Conservation (phyloP, 1,284 basidiomycete species). For the Schizophyllum amplum region DNA sequence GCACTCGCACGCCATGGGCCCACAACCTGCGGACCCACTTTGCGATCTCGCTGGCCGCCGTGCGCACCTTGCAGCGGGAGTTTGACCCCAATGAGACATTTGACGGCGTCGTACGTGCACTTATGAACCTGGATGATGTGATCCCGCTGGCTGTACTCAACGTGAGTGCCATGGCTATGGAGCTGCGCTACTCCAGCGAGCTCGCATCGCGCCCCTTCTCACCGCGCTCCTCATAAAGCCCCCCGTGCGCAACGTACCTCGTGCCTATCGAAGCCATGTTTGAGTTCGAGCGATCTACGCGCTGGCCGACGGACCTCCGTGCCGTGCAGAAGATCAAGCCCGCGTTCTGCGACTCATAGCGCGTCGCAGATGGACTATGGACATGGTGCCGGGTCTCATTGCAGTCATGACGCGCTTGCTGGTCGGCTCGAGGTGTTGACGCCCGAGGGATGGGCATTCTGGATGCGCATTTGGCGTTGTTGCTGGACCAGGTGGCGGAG, state of each 20-base stretch:
- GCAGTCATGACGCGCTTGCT: slow-evolving; percentile 43
- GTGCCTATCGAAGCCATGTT: slow-evolving; percentile 69
- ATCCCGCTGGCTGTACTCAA: slow-evolving; percentile 79
- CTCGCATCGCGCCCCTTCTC: slow-evolving; percentile 60
- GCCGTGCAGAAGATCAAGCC: slow-evolving; percentile 95
- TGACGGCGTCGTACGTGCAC: slow-evolving; percentile 67
- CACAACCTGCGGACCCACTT: slow-evolving; percentile 78
- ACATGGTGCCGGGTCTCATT: slow-evolving; percentile 38
- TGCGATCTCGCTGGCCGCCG: slow-evolving; percentile 40
- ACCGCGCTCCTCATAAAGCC: slow-evolving; percentile 34
- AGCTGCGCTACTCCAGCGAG: slow-evolving; percentile 77
- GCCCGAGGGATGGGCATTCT: slow-evolving; percentile 83
- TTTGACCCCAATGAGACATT: slow-evolving; percentile 76
- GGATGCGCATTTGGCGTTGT: slow-evolving; percentile 67
- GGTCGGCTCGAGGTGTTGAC: slow-evolving; percentile 75
- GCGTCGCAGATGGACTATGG: slow-evolving; percentile 61
- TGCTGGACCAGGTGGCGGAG: slow-evolving; percentile 68
- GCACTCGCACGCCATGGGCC: slow-evolving; percentile 67
- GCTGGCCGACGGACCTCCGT: slow-evolving; percentile 92
- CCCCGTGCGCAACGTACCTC: slow-evolving; percentile 54
- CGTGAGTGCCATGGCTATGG: slow-evolving; percentile 66
- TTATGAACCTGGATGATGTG: slow-evolving; percentile 74
- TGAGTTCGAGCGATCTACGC: slow-evolving; percentile 85
- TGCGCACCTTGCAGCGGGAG: slow-evolving; percentile 51
- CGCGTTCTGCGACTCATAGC: slow-evolving; percentile 86